phyloP scores from a whole-genome alignment of 2,329 filamentous ascomycete genomes.

The Cladosporium sp. region DNA sequence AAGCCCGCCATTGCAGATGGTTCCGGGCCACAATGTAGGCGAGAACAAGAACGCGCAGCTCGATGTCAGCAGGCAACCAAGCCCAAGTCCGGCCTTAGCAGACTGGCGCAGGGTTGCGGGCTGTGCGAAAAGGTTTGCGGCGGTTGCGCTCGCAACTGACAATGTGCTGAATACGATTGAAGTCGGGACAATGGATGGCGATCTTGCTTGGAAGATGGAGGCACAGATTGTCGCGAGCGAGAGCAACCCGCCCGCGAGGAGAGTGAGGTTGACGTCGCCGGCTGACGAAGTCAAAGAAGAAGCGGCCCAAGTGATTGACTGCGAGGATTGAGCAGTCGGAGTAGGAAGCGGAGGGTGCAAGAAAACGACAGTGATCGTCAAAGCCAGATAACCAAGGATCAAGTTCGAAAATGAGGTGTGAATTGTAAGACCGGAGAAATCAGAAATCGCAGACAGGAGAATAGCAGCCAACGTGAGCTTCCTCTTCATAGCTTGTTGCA shows the following conservation, averaged over 20 bases:
- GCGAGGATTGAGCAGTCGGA: not conserved
- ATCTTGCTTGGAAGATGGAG: constrained; percentile 31
- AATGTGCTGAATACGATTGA: constrained; percentile 37
- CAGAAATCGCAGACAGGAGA: constrained; percentile 30
- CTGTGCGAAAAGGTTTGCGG: constrained; percentile 39
- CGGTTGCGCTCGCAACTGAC: constrained; percentile 40
- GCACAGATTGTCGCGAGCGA: constrained; percentile 34
- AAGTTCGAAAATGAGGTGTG: constrained; percentile 23
- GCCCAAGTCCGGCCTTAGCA: constrained; percentile 29
- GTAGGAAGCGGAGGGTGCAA: constrained; percentile 47
- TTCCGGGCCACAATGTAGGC: constrained; percentile 32
- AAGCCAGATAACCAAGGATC: constrained; percentile 44
- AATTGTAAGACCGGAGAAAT: constrained; percentile 31
- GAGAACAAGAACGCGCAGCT: constrained; percentile 33
- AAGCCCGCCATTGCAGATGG: constrained; percentile 30
- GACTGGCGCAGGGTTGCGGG: constrained; percentile 39
- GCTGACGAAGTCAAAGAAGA: constrained; percentile 34
- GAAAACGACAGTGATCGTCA: constrained; percentile 43
- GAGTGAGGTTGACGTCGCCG: constrained; percentile 40
- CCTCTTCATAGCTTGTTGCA: constrained; percentile 34
- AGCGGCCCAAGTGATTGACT: constrained; percentile 1
- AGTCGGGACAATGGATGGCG: constrained; percentile 30
- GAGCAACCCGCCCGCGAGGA: constrained; percentile 37
- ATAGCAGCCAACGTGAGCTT: constrained; percentile 35
- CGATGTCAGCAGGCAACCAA: constrained; percentile 31